These are phyloP conservation scores for Gnetum montanum DNA, from an alignment of 75 land plant genomes.

Conservation along the genomic window DNA sequence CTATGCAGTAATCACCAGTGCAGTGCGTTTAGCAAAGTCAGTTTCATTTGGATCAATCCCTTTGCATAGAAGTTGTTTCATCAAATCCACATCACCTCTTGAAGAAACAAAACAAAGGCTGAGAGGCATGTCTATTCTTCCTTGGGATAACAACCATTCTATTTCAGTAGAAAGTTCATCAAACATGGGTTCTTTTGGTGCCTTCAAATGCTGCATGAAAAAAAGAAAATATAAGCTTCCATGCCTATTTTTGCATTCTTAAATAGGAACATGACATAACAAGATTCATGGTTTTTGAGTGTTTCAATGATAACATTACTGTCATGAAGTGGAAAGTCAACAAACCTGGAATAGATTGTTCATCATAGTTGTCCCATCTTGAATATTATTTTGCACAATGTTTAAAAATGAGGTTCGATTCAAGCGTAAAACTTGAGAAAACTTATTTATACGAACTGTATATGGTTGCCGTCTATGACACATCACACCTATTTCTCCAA, in stretches of 20 bases:
- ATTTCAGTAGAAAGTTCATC: slow-evolving; percentile 31
- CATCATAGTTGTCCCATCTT: slow-evolving; percentile 54
- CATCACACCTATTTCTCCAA: slow-evolving; percentile 64
- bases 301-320: not conserved
- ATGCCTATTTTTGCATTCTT: not conserved
- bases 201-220: slow-evolving; percentile 29
- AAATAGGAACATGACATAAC: not conserved
- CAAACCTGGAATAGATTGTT: slow-evolving; percentile 57
- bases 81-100: slow-evolving; percentile 29
- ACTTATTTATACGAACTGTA: slow-evolving; percentile 48
- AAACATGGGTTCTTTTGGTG: slow-evolving; percentile 27
- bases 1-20: slow-evolving; percentile 55
- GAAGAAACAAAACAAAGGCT: slow-evolving; percentile 34
- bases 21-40: slow-evolving; percentile 45
- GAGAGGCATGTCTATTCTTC: slow-evolving; percentile 31
- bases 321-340: not conserved
- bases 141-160: slow-evolving; percentile 36
- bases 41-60: slow-evolving; percentile 50
- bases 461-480: slow-evolving; percentile 63
- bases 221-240: not conserved
- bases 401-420: slow-evolving; percentile 37
- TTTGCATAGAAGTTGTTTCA: slow-evolving; percentile 28
- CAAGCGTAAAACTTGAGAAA: slow-evolving; percentile 53
- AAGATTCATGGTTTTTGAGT: not conserved
- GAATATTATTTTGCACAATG: slow-evolving; percentile 44